Conservation (phyloP, 2,329 filamentous ascomycete genomes). For the Fusarium coicis region DNA sequence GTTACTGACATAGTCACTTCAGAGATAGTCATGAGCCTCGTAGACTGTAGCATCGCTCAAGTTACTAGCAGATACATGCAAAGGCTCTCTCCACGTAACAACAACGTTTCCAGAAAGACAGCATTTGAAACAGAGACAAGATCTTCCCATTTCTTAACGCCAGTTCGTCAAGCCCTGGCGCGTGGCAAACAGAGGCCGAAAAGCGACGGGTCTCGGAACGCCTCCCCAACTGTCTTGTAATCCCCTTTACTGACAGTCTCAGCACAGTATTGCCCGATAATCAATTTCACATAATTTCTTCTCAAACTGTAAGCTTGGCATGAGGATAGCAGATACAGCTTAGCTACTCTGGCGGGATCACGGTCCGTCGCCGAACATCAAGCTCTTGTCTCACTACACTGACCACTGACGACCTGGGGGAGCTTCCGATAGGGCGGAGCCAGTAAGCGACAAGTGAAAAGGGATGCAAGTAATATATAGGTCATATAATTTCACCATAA, state of each 20-base stretch:
- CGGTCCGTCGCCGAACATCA: constrained; percentile 4
- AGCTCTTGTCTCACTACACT: constrained; percentile 27
- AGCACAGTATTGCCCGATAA: constrained; percentile 6
- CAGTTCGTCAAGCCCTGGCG: constrained; percentile 10
- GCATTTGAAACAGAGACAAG: constrained; percentile 18
- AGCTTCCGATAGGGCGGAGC: constrained; percentile 27
- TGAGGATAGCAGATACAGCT: background rate
- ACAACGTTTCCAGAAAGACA: constrained; percentile 36
- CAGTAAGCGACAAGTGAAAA: constrained; percentile 17
- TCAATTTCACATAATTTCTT: constrained; percentile 6
- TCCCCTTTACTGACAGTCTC: background rate
- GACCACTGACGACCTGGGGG: background rate
- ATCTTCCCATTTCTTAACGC: constrained; percentile 33
- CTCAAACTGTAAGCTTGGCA: constrained; percentile 15
- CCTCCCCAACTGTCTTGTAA: background rate
- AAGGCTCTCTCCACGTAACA: background rate
- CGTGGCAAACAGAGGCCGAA: constrained; percentile 34
- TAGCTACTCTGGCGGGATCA: background rate
- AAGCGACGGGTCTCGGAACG: constrained; percentile 11
- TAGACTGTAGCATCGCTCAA: background rate
- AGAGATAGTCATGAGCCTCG: background rate
- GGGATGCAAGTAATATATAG: constrained; percentile 11
- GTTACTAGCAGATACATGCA: background rate
- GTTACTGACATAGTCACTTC: background rate
- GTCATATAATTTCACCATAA: constrained; percentile 1